Conservation (phyloP, 805 yeast genomes). For the Candida nitratophila region DNA sequence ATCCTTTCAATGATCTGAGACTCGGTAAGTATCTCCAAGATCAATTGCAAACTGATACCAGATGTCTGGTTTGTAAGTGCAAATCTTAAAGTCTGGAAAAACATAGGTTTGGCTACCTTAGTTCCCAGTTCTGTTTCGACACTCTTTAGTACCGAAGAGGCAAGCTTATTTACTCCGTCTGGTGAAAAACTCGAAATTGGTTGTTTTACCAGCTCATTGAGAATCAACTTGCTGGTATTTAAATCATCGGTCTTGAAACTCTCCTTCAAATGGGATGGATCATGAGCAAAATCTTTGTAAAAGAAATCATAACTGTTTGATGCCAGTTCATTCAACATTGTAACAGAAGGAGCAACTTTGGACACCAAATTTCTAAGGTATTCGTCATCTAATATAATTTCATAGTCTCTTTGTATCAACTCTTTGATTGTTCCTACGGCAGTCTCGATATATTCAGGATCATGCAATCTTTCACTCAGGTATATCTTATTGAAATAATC, state of each 20-base stretch:
- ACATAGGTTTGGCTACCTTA: conserved; percentile 18
- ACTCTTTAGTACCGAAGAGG: neutral
- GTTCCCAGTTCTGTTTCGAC: neutral
- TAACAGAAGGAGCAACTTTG: conserved; percentile 41
- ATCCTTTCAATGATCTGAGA: conserved; percentile 19
- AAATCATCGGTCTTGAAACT: neutral
- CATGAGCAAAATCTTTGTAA: conserved; percentile 22
- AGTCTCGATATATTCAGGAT: conserved; percentile 27
- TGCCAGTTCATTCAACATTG: conserved; percentile 46
- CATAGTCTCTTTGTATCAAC: conserved; percentile 10
- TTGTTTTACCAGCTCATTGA: neutral
- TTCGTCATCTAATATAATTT: conserved; percentile 14
- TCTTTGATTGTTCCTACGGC: conserved; percentile 28
- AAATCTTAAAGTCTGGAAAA: conserved; percentile 55
- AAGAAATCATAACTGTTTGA: conserved; percentile 39
- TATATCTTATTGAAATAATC: conserved; percentile 72
- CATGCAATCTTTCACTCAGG: conserved; percentile 35
- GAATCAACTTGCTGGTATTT: neutral
- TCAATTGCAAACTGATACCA: conserved; percentile 58
- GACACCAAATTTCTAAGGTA: conserved; percentile 34
- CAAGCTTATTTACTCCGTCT: neutral
- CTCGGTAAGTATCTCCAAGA: conserved; percentile 49
- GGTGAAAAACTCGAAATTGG: neutral
- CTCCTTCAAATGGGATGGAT: neutral
- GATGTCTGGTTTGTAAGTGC: conserved; percentile 66